phyloP scores from a whole-genome alignment of 2,329 filamentous ascomycete genomes.

The Onygenales sp. region DNA sequence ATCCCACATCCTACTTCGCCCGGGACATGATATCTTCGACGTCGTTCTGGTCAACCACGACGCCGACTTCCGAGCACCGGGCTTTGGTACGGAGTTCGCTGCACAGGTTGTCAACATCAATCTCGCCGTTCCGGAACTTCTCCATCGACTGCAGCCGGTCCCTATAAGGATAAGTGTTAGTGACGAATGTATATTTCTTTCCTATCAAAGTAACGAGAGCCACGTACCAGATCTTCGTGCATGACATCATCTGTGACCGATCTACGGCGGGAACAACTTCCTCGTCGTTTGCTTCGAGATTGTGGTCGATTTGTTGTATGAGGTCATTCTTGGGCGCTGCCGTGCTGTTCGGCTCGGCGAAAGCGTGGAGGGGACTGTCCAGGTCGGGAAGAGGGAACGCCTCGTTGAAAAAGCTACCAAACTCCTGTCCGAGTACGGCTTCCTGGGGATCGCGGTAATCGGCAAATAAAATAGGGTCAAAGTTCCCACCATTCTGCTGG shows the following conservation, averaged over 20 bases:
- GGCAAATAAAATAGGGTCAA: constrained; percentile 85
- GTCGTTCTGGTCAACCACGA: constrained; percentile 80
- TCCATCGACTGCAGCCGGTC: constrained; percentile 80
- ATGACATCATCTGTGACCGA: constrained; percentile 60
- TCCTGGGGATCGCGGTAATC: constrained; percentile 88
- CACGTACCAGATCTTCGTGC: constrained; percentile 86
- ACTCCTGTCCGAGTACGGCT: constrained; percentile 62
- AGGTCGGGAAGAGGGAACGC: constrained; percentile 71
- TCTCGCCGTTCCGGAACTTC: constrained; percentile 79
- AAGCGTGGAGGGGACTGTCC: constrained; percentile 65
- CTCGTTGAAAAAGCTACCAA: constrained; percentile 66
- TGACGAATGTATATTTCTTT: background rate
- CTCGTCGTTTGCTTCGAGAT: constrained; percentile 57
- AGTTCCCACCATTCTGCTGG: constrained; percentile 73
- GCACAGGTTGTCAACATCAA: constrained; percentile 89
- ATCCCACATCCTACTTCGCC: constrained; percentile 16
- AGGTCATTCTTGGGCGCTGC: constrained; percentile 54
- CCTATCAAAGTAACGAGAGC: background rate
- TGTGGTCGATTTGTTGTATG: constrained; percentile 64
- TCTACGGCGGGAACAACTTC: constrained; percentile 57
- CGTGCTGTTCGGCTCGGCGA: constrained; percentile 25
- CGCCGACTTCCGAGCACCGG: constrained; percentile 79
- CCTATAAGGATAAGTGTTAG: constrained; percentile 43
- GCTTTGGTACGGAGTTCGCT: constrained; percentile 91
- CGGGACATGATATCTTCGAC: constrained; percentile 66